A percentile compares a stretch with the other conserved stretches of the same genome.
Evolutionary conservation across 495 filamentous ascomycete genomes (phyloP).

Genomic region (Rhizodiscina lignyota): DNA sequence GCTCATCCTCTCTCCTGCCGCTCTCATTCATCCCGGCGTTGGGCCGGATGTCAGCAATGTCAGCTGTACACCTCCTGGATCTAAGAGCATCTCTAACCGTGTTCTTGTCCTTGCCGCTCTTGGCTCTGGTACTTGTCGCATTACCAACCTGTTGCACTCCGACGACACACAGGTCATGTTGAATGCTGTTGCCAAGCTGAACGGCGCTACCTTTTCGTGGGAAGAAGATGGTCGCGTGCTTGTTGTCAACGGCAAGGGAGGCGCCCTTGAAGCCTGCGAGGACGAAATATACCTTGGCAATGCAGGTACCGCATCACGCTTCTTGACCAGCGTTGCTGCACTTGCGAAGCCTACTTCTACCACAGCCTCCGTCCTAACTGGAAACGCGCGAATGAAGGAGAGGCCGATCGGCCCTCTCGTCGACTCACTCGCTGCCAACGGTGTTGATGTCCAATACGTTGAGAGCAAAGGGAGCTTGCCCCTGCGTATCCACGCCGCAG

Average conservation of each 20-base stretch:
- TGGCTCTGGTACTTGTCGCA: constrained; percentile 68
- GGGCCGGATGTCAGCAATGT: constrained; percentile 39
- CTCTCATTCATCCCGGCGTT: constrained; percentile 56
- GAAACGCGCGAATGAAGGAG: constrained; percentile 92
- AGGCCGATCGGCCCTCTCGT: constrained; percentile 90
- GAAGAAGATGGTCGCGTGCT: constrained; percentile 84
- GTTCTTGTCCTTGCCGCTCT: constrained; percentile 86
- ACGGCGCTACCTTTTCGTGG: constrained; percentile 87
- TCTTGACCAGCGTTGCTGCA: constrained; percentile 83
- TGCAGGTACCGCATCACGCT: constrained; percentile 88
- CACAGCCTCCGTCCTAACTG: constrained; percentile 59
- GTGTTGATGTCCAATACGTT: constrained; percentile 65
- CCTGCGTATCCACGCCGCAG: constrained; percentile 62
- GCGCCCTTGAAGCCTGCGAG: constrained; percentile 58
- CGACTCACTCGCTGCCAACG: constrained; percentile 72
- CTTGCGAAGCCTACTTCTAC: constrained; percentile 48
- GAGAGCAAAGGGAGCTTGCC: constrained; percentile 70
- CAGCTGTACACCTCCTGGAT: constrained; percentile 76
- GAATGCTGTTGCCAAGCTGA: constrained; percentile 63
- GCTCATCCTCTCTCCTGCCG: constrained; percentile 65
- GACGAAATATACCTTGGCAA: constrained; percentile 85
- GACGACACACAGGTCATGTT: constrained; percentile 97
- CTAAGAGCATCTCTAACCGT: constrained; percentile 95
- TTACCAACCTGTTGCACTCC: constrained; percentile 86
- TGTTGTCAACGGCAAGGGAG: constrained; percentile 79